Evolutionary conservation across 352 stramenopile genomes (phyloP).

Genomic region (Globisporangium splendens): DNA sequence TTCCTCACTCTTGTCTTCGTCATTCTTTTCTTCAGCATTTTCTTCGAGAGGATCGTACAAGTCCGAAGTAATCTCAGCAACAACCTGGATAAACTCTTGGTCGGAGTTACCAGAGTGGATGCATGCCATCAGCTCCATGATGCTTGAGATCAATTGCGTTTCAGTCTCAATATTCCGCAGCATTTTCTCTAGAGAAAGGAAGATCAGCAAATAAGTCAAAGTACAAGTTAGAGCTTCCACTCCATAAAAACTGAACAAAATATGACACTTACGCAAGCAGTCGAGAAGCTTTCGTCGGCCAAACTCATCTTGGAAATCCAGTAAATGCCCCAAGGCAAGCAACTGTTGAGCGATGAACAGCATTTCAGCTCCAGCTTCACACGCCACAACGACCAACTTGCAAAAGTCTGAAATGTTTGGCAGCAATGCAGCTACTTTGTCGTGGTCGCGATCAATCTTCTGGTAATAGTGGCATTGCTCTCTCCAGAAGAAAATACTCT

Average conservation of each 20-base stretch:
- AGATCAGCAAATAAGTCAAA: constrained; percentile 2
- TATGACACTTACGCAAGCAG: constrained; percentile 39
- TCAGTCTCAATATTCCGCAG: constrained; percentile 57
- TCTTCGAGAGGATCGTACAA: constrained; percentile 72
- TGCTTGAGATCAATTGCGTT: constrained; percentile 47
- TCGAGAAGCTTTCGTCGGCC: constrained; percentile 68
- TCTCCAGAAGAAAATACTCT: constrained; percentile 76
- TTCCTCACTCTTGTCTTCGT: constrained; percentile 14
- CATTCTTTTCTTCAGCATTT: constrained; percentile 1
- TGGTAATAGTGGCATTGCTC: constrained; percentile 78
- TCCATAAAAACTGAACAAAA: no score
- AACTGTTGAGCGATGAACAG: constrained; percentile 72
- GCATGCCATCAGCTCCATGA: constrained; percentile 77
- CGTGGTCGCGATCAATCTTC: constrained; percentile 49
- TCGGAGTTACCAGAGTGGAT: constrained; percentile 67
- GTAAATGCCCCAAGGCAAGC: constrained; percentile 48
- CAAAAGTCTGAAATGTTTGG: constrained; percentile 71
- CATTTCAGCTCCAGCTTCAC: constrained; percentile 39
- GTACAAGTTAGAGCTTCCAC: no score
- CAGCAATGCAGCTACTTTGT: constrained; percentile 45
- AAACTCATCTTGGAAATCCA: constrained; percentile 83
- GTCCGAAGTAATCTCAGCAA: constrained; percentile 74
- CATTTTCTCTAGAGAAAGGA: constrained; percentile 38
- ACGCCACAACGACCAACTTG: constrained; percentile 54
- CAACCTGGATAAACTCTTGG: constrained; percentile 74